These are phyloP conservation scores for Ceriops tagal DNA, from an alignment of 345 rosid genomes.

Conservation along the genomic window DNA sequence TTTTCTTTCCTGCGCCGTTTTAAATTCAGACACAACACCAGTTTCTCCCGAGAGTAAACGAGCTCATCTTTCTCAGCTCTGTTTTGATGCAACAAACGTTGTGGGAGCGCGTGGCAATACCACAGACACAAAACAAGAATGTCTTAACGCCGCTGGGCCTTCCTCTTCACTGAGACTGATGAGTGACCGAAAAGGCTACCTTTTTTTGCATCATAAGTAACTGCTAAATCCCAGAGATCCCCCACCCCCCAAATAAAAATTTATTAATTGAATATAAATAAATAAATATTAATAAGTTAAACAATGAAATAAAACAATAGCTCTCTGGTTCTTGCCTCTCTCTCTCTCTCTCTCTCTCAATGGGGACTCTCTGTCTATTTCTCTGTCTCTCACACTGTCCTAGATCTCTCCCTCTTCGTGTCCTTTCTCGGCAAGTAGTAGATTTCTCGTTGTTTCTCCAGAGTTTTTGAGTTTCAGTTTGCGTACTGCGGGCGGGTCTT, in stretches of 20 bases:
- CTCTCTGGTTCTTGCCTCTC: too few relatives aligned
- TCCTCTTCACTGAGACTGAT: neutral
- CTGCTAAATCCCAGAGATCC: too few relatives aligned
- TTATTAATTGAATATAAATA: neutral
- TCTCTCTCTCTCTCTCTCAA: neutral
- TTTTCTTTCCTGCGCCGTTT: too few relatives aligned
- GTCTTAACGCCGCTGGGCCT: constrained; percentile 23
- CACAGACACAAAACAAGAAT: constrained; percentile 30
- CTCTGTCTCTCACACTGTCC: neutral
- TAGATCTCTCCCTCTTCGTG: constrained; percentile 33
- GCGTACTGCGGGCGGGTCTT: neutral
- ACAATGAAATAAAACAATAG: neutral
- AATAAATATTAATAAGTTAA: too few relatives aligned
- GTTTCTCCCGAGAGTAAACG: too few relatives aligned
- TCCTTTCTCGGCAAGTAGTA: constrained; percentile 26
- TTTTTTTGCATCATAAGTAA: neutral
- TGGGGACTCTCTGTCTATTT: constrained; percentile 17
- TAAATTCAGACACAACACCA: too few relatives aligned
- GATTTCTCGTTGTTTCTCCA: constrained; percentile 22
- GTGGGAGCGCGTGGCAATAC: constrained; percentile 29
- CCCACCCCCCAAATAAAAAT: too few relatives aligned
- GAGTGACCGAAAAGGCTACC: constrained; percentile 1
- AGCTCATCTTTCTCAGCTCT: too few relatives aligned
- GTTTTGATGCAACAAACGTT: too few relatives aligned
- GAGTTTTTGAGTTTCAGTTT: neutral